Conservation (phyloP, 495 filamentous ascomycete genomes). For the Neurospora sp. region DNA sequence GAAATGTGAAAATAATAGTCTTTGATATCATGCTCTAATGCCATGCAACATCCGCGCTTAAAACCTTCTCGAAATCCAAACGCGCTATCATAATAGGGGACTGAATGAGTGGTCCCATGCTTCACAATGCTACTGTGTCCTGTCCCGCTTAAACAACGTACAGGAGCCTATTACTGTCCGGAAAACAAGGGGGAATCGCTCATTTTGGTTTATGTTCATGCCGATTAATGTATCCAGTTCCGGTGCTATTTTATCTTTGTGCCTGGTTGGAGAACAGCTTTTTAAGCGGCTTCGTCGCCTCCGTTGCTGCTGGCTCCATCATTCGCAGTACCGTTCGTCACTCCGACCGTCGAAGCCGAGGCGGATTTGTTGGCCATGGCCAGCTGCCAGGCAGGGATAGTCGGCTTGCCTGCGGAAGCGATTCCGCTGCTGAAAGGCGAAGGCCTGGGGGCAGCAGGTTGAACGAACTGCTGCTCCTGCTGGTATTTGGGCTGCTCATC, state of each 20-base stretch:
- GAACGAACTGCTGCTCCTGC: slow-evolving; percentile 11
- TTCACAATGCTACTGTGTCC: not conserved
- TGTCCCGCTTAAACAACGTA: not conserved
- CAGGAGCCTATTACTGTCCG: not conserved
- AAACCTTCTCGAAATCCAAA: not conserved
- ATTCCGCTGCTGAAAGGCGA: slow-evolving; percentile 30
- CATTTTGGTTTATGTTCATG: not conserved
- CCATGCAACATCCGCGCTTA: not conserved
- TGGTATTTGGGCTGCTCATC: slow-evolving; percentile 30
- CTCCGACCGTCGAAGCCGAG: slow-evolving; percentile 18
- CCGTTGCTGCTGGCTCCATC: slow-evolving; percentile 11
- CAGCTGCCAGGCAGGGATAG: slow-evolving; percentile 92
- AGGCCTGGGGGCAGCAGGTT: slow-evolving; percentile 16
- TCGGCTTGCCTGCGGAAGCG: slow-evolving; percentile 37
- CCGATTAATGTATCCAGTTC: not conserved
- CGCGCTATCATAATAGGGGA: not conserved
- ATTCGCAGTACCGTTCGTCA: slow-evolving; percentile 12
- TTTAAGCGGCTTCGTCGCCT: slow-evolving; percentile 9
- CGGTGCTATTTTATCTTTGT: not conserved
- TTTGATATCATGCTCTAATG: not conserved
- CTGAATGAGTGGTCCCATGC: not conserved
- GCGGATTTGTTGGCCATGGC: slow-evolving; percentile 46
- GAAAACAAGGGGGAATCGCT: not conserved
- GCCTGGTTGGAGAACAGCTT: not conserved
- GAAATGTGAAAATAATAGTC: not conserved